phyloP scores from a whole-genome alignment of 148 eudicot genomes.

The Rhododendron mucronatum region DNA sequence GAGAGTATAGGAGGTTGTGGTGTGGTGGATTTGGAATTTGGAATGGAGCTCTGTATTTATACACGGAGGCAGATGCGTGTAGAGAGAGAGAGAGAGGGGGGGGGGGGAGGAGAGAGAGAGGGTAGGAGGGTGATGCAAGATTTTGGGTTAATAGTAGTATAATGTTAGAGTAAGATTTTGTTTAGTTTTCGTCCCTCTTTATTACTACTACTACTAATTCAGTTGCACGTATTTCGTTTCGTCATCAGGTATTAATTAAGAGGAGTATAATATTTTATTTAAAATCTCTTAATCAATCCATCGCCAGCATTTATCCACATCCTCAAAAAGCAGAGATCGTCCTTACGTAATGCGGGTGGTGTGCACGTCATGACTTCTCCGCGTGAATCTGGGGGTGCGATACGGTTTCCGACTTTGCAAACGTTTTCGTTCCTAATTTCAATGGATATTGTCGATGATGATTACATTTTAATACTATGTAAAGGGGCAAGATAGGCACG shows the following conservation, averaged over 20 bases:
- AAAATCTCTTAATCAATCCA: neutral
- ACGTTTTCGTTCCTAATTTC: no score
- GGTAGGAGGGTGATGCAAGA: neutral
- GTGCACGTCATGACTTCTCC: neutral
- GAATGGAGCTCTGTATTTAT: neutral
- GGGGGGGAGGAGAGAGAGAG: neutral
- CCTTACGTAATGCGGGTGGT: neutral
- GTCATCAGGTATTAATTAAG: neutral
- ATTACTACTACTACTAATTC: neutral
- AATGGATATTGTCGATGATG: neutral
- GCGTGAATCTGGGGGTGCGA: neutral
- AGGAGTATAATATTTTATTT: neutral
- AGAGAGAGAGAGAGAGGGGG: neutral
- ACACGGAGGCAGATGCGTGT: neutral
- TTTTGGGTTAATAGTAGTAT: neutral
- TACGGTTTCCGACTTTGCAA: neutral
- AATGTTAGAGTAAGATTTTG: neutral
- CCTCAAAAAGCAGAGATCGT: neutral
- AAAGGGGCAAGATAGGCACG: neutral
- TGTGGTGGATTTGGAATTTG: neutral
- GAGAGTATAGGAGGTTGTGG: neutral
- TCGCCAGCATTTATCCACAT: neutral
- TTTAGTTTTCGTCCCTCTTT: neutral
- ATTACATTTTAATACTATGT: neutral
- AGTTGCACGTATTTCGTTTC: neutral